Evolutionary conservation across 331 rosid genomes (phyloP).

Genomic region (Quercus lobata): DNA sequence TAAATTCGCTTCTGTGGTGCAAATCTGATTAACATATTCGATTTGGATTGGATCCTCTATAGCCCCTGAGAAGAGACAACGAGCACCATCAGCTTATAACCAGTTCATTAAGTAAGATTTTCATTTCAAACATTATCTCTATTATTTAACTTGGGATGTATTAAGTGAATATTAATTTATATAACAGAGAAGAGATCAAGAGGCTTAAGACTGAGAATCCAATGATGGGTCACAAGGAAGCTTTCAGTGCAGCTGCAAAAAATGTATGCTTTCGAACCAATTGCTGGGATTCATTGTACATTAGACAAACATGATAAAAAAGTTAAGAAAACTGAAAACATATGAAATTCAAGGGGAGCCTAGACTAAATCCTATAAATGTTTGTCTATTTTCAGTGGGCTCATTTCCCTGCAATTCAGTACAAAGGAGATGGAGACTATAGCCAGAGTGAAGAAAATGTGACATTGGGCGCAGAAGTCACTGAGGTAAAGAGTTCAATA

Average conservation of each 20-base stretch:
- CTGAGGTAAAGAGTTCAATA: constrained; percentile 38
- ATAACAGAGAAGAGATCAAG: constrained; percentile 79
- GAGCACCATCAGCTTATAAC: constrained; percentile 98
- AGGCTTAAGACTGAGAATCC: constrained; percentile 88
- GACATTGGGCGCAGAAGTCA: constrained; percentile 39
- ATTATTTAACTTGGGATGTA: background rate
- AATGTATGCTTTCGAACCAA: constrained; percentile 41
- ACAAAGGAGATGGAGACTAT: constrained; percentile 50
- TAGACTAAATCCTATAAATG: background rate
- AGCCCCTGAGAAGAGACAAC: constrained; percentile 98
- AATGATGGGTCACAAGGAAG: constrained; percentile 88
- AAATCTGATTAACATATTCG: background rate
- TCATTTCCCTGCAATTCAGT: constrained; percentile 65
- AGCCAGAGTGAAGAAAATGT: constrained; percentile 38
- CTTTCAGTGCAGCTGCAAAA: constrained; percentile 89
- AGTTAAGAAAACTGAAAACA: background rate
- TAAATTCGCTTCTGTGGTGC: background rate
- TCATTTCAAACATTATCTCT: background rate
- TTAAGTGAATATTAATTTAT: background rate
- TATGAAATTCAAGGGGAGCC: background rate
- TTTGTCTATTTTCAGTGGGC: constrained; percentile 68
- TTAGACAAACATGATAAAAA: background rate
- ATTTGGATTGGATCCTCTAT: constrained; percentile 11
- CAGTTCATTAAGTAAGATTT: constrained; percentile 78
- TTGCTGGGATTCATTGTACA: background rate